Base-by-base conservation (phyloP, 495 filamentous ascomycete species). In the Tricharina praecox region DNA sequence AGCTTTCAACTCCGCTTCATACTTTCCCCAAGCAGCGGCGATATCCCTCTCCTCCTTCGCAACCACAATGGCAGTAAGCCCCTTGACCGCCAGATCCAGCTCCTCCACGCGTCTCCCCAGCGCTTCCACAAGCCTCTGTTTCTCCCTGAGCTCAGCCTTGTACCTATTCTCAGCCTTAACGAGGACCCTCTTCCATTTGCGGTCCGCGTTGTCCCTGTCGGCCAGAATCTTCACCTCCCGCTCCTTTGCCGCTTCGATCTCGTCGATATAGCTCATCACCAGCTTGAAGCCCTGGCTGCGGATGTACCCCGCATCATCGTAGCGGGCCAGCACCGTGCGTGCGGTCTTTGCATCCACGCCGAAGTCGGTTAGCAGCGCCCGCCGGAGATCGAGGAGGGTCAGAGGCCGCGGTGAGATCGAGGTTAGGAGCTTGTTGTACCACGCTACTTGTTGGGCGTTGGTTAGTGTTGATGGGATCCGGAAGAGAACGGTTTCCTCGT, bases 231-330 rank as follows among this genome's bases (percentile, higher is more conserved):
- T 3, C 20, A 1, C 3, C 1, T 16, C 2, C 3, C 28, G 10
- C 11, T 23, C 2, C 23, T 44, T 44, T 10, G 28, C 2, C 13
- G 20, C 13, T 25, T 44, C 41, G 19, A 44, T 30, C n/a, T 44
- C 41, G 19, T 44, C 41, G 10, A 44, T 2, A 19, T 44, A 44
- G 41, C 19, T 44, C 41, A 44, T 44, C 21, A 25, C 23, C 19
- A 44, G 19, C 23, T 44, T 44, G 19, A 44, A 44, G 41, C 13
- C 10, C 23, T 44, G 41, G 41, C 19, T 13, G 9, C 19, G 16
- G 19, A 25, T 13, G 23, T 44, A 44, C 2, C 2, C 9, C 19
- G 4, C 10, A 26, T 44, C 2, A n/a, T 44, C 24, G 41, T 44
- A 44, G 1, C 41, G 41, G 16, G 41, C 23, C 3, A 44, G 41